These are phyloP conservation scores for Emergomyces orientalis DNA, from an alignment of 2,329 filamentous ascomycete genomes.

Conservation along the genomic window DNA sequence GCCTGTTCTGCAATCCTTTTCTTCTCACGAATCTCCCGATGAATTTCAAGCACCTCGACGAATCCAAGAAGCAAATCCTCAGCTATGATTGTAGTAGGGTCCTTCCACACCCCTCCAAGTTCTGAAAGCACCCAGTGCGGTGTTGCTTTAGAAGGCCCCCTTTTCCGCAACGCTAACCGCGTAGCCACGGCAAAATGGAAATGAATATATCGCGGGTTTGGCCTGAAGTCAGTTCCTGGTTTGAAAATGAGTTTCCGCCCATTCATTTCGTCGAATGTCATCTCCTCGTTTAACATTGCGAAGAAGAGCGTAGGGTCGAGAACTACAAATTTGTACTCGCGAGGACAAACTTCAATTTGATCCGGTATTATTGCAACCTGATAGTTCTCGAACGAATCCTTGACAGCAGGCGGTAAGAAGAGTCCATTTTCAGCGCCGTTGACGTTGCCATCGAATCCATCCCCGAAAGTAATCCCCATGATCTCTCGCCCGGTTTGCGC, in stretches of 20 bases:
- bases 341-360: background rate
- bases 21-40: background rate
- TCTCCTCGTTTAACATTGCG: background rate
- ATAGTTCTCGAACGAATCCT: conserved; percentile 2
- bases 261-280: conserved; percentile 3
- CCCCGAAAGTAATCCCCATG: background rate
- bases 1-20: background rate
- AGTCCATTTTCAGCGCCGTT: conserved; percentile 1
- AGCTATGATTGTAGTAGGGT: background rate
- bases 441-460: background rate
- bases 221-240: background rate
- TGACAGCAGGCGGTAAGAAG: background rate
- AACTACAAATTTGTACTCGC: conserved; percentile 1
- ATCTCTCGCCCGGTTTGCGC: background rate
- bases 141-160: background rate
- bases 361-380: conserved; percentile 5
- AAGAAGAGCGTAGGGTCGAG: background rate
- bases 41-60: background rate
- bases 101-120: background rate
- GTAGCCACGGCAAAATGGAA: background rate
- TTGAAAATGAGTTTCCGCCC: background rate
- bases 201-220: background rate
- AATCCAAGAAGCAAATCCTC: background rate
- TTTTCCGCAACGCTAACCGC: background rate
- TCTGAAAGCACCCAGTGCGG: background rate